Base-by-base conservation (phyloP, 1,139 yeast species). In the Lodderomyces beijingensis region DNA sequence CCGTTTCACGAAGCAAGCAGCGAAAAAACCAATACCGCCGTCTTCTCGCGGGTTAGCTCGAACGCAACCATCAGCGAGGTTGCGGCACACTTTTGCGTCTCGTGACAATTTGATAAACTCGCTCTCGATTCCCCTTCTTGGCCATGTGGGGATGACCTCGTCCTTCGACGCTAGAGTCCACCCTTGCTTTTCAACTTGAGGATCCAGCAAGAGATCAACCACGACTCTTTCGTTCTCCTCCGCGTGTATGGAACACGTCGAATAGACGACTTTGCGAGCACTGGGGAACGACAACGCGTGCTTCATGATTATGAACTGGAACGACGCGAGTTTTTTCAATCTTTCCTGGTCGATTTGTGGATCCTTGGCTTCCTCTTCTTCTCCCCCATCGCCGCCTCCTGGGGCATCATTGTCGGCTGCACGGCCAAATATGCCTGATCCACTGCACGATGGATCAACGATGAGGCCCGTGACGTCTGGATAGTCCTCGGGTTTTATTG, bases 1-100 rank as follows among this genome's bases (percentile, higher is more conserved):
- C 25, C 37, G 20, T 30, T 26, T 60, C 31, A 78, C 74, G 52
- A 84, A 83, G 36, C 86, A 79, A 1, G 85, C 97, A 1, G 96
- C 97, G 59, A 91, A 91, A 53, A 91, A 91, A 0, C 98, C 98
- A 46, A 91, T 91, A 9, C 98, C 98, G 23, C 97, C 96, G 53
- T 91, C 97, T 35, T 74, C 81, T 43, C 77, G 81, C 0, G 97
- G 96, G 29, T 78, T 58, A 0, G 91, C 84, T 43, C 98, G 65
- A 0, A 91, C 80, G 56, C 96, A 87, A 0, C 94, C 91, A 2
- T 81, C 88, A 0, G 96, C 95, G 31, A 84, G 53, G 25, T 60
- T 64, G 34, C 65, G 62, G 32, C 61, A 45, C n/a, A 71, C 64
- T 25, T 61, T 59, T 3, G 59, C 65, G 35, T 70, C 73, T 7